Conservation (phyloP, 495 filamentous ascomycete genomes). For the Staphylotrichum longicolle region DNA sequence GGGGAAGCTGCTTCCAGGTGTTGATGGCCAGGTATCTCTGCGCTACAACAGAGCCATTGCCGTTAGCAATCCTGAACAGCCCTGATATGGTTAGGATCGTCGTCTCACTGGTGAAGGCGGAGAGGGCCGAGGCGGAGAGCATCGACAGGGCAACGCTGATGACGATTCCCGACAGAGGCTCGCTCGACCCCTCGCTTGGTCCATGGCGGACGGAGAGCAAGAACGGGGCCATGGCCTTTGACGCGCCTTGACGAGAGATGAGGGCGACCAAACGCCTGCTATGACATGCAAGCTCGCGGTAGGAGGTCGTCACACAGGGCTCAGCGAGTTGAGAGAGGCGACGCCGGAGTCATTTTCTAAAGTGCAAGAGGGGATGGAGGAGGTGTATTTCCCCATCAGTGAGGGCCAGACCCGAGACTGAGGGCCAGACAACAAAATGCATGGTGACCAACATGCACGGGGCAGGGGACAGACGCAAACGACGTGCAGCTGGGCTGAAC, state of each 20-base stretch:
- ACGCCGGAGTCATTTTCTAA: neutral
- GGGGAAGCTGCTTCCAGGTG: slow-evolving; percentile 45
- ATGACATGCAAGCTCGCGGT: no score
- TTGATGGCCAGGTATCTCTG: slow-evolving; percentile 40
- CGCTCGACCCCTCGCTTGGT: slow-evolving; percentile 10
- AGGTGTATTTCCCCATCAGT: neutral
- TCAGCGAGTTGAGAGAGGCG: no score
- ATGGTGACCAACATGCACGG: neutral
- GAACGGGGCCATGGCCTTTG: slow-evolving; percentile 20
- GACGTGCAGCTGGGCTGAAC: slow-evolving; percentile 13
- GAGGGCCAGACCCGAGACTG: neutral
- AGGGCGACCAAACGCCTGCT: no score
- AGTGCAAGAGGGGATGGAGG: neutral
- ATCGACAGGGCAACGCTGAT: slow-evolving; percentile 45
- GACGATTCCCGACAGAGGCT: slow-evolving; percentile 39
- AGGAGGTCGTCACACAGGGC: no score
- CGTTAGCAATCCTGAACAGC: neutral
- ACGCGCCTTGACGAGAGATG: neutral
- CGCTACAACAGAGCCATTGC: slow-evolving; percentile 24
- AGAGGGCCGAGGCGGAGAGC: slow-evolving; percentile 41
- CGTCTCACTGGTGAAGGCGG: slow-evolving; percentile 48
- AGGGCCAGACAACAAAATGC: neutral
- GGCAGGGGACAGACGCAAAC: slow-evolving; percentile 4
- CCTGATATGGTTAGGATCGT: neutral
- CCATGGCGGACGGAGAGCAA: slow-evolving; percentile 10